Base-by-base conservation (phyloP, 176 grass and related monocot species). In the Rhipidocladum racemiflorum region DNA sequence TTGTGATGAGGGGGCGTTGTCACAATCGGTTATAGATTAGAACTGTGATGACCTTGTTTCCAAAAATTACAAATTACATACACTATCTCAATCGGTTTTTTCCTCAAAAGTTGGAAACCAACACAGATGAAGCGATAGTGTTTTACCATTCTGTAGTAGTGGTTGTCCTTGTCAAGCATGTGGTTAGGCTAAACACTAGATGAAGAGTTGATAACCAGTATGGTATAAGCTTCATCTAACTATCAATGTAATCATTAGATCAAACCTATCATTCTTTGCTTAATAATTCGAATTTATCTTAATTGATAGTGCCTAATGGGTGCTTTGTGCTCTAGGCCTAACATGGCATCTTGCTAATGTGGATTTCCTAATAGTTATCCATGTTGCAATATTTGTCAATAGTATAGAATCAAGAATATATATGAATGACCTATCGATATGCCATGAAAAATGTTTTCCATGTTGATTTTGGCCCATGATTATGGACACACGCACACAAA, bases 261-360 rank as follows among this genome's bases (percentile, higher is more conserved):
- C n/a, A n/a, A n/a, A n/a, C n/a, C n/a, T n/a, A n/a, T n/a, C n/a
- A 64, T 72, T 79, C 9, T 74, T 34, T 8, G 25, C 24, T 14
- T 74, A 74, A 30, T 74, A 29, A 56, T 61, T 57, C 9, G 7
- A 65, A 65, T 74, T 86, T 80, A 74, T 68, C 68, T 20, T 65
- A 73, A 34, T 15, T 35, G 60, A 25, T 18, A 65, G 49, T 14
- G 56, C 36, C 48, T 32, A 6, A n/a, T 45, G 21, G 67, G 50
- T 48, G 50, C 53, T 73, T 55, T 81, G 85, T 81, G 49, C 85
- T 35, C 50, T 75, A 50, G 70, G 70, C 70, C 70, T 68, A 87
- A 87, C 70, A 60, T 61, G 39, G 85, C 61, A 87, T 87, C 78
- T 87, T 60, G 61, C 7, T 61, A 38, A 61, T 81, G 78, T 67